These are phyloP conservation scores for Parascedosporium putredinis DNA, from an alignment of 2,329 filamentous ascomycete genomes.

Conservation along the genomic window DNA sequence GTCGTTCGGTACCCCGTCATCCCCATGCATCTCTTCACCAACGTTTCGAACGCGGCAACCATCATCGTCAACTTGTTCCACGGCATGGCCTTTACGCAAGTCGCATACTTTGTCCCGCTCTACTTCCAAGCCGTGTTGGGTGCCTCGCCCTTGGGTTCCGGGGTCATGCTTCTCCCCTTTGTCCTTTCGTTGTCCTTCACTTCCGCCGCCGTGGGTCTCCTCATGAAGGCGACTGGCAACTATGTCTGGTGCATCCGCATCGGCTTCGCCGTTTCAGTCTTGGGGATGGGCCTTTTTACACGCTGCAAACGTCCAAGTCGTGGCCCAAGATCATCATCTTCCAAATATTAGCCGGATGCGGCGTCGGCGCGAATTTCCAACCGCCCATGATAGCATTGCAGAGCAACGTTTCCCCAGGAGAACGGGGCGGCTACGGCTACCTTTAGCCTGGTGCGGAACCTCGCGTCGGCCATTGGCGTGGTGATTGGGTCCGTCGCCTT, in stretches of 20 bases:
- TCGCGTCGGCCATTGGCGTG: constrained; percentile 46
- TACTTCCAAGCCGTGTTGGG: constrained; percentile 61
- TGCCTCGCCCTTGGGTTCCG: constrained; percentile 24
- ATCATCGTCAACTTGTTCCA: constrained; percentile 55
- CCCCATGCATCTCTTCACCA: constrained; percentile 32
- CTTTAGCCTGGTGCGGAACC: constrained; percentile 48
- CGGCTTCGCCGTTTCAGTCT: constrained; percentile 5
- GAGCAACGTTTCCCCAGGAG: constrained; percentile 45
- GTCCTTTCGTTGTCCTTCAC: constrained; percentile 48
- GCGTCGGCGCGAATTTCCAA: constrained; percentile 54
- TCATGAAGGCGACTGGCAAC: constrained; percentile 23
- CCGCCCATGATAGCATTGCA: constrained; percentile 54
- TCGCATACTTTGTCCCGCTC: constrained; percentile 61
- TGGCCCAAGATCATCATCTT: constrained; percentile 39
- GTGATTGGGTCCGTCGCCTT: constrained; percentile 38
- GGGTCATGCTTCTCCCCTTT: constrained; percentile 29
- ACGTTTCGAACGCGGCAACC: constrained; percentile 53
- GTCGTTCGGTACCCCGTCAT: constrained; percentile 59
- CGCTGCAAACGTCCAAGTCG: constrained; percentile 40
- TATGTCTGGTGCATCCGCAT: neutral
- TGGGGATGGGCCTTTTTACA: constrained; percentile 50
- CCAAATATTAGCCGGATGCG: constrained; percentile 48
- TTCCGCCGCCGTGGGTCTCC: constrained; percentile 38
- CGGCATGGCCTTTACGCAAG: constrained; percentile 50
- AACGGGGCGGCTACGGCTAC: constrained; percentile 54